Evolutionary conservation across 225 moss, liverwort and hornwort species (phyloP).

Genomic region (Sphagnum tenellum): DNA sequence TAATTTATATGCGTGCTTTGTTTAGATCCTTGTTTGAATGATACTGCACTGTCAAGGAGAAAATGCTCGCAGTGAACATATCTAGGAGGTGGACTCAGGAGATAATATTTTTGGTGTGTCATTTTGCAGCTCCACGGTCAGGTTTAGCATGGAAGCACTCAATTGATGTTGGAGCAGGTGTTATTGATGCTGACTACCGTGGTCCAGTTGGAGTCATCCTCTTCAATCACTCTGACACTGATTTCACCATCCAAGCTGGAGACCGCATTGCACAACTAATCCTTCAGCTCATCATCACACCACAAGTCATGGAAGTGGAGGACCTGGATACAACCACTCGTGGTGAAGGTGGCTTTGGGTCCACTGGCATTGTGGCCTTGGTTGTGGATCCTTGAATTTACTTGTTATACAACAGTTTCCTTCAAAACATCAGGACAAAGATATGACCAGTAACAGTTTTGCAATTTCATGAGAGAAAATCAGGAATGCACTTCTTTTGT

Average conservation of each 20-base stretch:
- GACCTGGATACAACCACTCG: constrained; percentile 60
- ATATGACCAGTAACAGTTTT: no score
- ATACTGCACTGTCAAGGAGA: no score
- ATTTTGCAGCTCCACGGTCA: constrained; percentile 71
- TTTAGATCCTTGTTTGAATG: no score
- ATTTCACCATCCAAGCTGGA: constrained; percentile 61
- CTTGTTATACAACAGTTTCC: no score
- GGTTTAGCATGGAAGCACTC: constrained; percentile 88
- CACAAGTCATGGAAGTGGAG: constrained; percentile 63
- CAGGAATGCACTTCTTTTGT: no score
- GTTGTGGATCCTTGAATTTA: constrained; percentile 11
- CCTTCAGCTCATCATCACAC: constrained; percentile 68
- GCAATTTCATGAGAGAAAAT: no score
- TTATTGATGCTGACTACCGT: constrained; percentile 89
- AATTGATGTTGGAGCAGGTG: constrained; percentile 83
- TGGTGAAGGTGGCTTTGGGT: constrained; percentile 86
- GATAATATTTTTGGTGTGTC: no score
- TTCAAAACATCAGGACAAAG: no score
- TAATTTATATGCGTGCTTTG: no score
- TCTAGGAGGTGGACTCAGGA: no score
- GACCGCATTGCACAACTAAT: constrained; percentile 85
- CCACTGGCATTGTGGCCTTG: constrained; percentile 52
- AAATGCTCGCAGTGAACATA: no score
- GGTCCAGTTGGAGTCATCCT: constrained; percentile 80
- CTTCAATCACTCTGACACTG: constrained; percentile 76